Base-by-base conservation (phyloP, 1,139 yeast species). In the Yamadazyma friedrichii region DNA sequence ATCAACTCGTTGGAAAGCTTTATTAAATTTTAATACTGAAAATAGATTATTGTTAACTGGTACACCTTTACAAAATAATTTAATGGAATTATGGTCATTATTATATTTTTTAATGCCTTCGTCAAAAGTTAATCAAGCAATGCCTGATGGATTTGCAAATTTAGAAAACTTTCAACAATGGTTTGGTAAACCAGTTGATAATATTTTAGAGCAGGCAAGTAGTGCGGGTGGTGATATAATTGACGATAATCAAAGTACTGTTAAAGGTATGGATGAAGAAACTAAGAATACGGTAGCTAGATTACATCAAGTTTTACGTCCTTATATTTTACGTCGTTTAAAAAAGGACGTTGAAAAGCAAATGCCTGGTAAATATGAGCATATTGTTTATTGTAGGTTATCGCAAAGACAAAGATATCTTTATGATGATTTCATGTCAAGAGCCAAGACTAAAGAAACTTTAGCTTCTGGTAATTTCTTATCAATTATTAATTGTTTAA, bases 301-400 rank as follows among this genome's bases (percentile, higher is more conserved):
- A 55, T 71, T 94, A 42, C 99, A 94, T 63, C 96, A 88, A 58
- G 96, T 94, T 15, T 69, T 94, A 52, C 76, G 98, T 47, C 99
- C 99, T 0, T 94, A 93, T 55, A 67, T 94, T 36, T 68, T 94
- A 45, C 80, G 99, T 58, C 82, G 99, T 49, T 74, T 94, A 55
- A 94, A 94, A 59, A 89, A 88, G 22, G 99, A 94, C 61, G 99
- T 94, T 11, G 99, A 94, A 55, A 88, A 93, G 59, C 98, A 94
- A 63, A 93, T 94, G 98, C 99, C 99, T 1, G 97, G 88, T 1
- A 94, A 94, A 58, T 87, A 88, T 60, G 99, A 94, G 59, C 99
- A 94, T 61, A 82, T 94, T 46, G 82, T 94, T 6, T 88, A 87
- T 56, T 94, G 98, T 66, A 79, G 96, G 29, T 67, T 94, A 40